These are phyloP conservation scores for Paraphysoderma sedebokerense DNA, from an alignment of 371 early-diverging fungal species.

Conservation along the genomic window DNA sequence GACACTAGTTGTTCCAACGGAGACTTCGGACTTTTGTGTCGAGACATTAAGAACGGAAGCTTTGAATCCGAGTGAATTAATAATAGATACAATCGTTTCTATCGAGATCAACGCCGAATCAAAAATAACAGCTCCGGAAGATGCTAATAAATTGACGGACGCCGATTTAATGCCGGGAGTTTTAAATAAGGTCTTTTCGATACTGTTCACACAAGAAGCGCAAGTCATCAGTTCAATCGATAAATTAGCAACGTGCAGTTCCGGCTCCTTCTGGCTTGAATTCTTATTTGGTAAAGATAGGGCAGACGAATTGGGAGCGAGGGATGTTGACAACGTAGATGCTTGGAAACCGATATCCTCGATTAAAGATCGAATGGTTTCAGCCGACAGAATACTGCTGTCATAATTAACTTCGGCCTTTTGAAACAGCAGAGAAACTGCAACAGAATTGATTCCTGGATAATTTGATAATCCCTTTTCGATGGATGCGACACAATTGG, in stretches of 20 bases:
- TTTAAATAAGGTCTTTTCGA: conserved; percentile 42
- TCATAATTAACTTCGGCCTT: conserved; percentile 55
- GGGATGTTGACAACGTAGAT: conserved; percentile 4
- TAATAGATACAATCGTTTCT: too few relatives aligned
- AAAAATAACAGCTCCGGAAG: too few relatives aligned
- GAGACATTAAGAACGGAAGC: not conserved
- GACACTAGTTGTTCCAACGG: conserved; percentile 7
- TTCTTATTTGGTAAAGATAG: not conserved
- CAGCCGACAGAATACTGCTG: conserved; percentile 15
- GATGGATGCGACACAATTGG: conserved; percentile 58
- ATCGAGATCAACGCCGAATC: too few relatives aligned
- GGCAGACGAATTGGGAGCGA: not conserved
- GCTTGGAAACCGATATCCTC: conserved; percentile 73
- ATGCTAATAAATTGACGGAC: conserved; percentile 31
- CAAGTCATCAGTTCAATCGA: too few relatives aligned
- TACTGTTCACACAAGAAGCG: conserved; percentile 52
- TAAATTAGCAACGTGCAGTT: too few relatives aligned
- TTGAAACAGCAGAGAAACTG: conserved; percentile 59
- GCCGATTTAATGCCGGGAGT: conserved; percentile 41
- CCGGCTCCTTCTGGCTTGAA: too few relatives aligned
- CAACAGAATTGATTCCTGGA: conserved; percentile 29
- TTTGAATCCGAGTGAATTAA: not conserved
- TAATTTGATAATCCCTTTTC: conserved; percentile 27
- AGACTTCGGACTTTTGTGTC: not conserved
- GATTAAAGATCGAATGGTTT: conserved; percentile 39